Percentiles rank a stretch among this genome's conserved stretches.
Conservation (phyloP, 495 filamentous ascomycete species). For the Hypoxylon fragiforme region DNA sequence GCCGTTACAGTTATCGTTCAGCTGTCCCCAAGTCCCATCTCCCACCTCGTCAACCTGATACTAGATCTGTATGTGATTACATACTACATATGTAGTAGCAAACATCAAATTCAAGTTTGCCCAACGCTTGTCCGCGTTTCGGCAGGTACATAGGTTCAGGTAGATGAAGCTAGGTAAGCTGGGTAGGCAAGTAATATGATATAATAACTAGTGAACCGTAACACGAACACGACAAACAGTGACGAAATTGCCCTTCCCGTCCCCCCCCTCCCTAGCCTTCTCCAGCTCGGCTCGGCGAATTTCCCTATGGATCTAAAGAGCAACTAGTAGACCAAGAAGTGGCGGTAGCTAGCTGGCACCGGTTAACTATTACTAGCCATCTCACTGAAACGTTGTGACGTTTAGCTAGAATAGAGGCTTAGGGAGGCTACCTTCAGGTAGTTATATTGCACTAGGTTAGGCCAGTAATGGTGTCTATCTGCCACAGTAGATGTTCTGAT, state of each 20-base stretch:
- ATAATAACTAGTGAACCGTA: too few species aligned
- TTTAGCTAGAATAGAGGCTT: constrained; percentile 1
- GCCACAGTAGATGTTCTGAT: too few species aligned
- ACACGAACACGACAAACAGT: constrained; percentile 27
- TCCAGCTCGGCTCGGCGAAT: constrained; percentile 30
- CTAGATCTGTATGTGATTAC: too few species aligned
- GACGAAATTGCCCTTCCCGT: constrained; percentile 12
- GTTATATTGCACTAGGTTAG: too few species aligned
- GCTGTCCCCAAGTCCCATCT: constrained; percentile 8
- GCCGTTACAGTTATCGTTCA: constrained; percentile 8
- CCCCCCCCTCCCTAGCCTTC: too few species aligned
- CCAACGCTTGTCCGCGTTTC: background rate
- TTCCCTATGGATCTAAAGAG: background rate
- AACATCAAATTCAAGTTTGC: constrained; percentile 30
- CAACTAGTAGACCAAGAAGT: constrained; percentile 4
- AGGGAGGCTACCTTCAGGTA: too few species aligned
- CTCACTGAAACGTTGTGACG: constrained; percentile 29
- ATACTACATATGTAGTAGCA: too few species aligned
- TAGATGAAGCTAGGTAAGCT: too few species aligned
- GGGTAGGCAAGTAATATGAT: constrained; percentile 7
- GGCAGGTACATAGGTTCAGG: background rate
- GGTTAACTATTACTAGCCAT: constrained; percentile 13
- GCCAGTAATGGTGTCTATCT: too few species aligned
- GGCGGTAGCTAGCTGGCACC: constrained; percentile 28
- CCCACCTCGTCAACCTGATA: constrained; percentile 5